phyloP scores from a whole-genome alignment of 345 rosid species.

The Aegle marmelos region DNA sequence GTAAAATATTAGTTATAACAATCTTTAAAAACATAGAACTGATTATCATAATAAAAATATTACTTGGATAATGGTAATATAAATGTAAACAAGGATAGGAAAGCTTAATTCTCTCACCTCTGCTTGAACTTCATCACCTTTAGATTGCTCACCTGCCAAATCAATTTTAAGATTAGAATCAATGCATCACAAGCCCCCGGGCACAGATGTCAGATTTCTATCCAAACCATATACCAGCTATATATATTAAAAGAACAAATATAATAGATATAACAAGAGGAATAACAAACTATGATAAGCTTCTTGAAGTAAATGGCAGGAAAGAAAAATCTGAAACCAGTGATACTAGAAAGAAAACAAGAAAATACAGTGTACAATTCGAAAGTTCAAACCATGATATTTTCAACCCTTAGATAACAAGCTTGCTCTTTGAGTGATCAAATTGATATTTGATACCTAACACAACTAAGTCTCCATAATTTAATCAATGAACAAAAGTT shows the following conservation, averaged over 20 bases:
- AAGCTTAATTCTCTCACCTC: constrained; percentile 39
- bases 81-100: background rate
- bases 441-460: background rate
- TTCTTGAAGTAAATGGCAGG: background rate
- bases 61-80: too few relatives aligned
- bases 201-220: background rate
- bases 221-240: too few relatives aligned
- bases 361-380: too few relatives aligned
- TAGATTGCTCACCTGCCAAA: constrained; percentile 59
- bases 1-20: too few relatives aligned
- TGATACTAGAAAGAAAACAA: background rate
- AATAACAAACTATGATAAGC: background rate
- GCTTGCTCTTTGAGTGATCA: background rate
- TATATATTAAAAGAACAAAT: background rate
- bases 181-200: background rate
- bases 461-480: background rate
- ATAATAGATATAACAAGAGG: background rate
- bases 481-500: background rate
- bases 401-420: background rate
- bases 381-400: background rate
- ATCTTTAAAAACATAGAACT: too few relatives aligned
- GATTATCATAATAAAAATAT: too few relatives aligned
- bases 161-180: background rate
- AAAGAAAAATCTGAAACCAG: background rate
- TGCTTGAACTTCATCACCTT: constrained; percentile 44